phyloP scores from a whole-genome alignment of 176 grass and related monocot species.

The Aegilops speltoides region DNA sequence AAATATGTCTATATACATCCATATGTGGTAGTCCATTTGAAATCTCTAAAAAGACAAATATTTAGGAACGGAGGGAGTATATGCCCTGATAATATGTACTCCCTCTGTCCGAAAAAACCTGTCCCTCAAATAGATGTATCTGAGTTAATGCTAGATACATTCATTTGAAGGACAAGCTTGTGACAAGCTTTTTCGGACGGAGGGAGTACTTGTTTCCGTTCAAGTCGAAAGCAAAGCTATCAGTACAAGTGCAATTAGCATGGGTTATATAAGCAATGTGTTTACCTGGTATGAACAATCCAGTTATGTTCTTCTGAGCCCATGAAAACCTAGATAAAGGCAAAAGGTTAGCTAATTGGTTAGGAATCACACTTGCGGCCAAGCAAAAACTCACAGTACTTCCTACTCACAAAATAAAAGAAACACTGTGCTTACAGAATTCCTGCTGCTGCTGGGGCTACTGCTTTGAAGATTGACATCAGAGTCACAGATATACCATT shows the following conservation, averaged over 20 bases:
- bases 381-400: not conserved
- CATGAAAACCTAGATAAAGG: slow-evolving; percentile 56
- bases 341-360: not conserved
- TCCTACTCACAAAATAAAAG: not conserved
- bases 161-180: no score
- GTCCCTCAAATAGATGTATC: no score
- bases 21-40: no score
- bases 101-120: no score
- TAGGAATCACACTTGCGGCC: not conserved
- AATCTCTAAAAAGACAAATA: no score
- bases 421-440: slow-evolving; percentile 46
- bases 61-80: not conserved
- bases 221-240: not conserved
- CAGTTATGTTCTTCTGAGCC: slow-evolving; percentile 54
- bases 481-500: slow-evolving; percentile 75
- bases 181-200: no score
- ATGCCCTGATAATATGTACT: not conserved
- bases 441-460: slow-evolving; percentile 66
- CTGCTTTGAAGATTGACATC: slow-evolving; percentile 64
- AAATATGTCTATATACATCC: no score
- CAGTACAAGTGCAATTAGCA: not conserved
- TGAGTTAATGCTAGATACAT: no score
- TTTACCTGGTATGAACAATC: slow-evolving; percentile 52
- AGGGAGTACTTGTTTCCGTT: not conserved
- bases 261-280: not conserved